Base-by-base conservation (phyloP, 768 basidiomycete genomes). In the Suillus decipiens region DNA sequence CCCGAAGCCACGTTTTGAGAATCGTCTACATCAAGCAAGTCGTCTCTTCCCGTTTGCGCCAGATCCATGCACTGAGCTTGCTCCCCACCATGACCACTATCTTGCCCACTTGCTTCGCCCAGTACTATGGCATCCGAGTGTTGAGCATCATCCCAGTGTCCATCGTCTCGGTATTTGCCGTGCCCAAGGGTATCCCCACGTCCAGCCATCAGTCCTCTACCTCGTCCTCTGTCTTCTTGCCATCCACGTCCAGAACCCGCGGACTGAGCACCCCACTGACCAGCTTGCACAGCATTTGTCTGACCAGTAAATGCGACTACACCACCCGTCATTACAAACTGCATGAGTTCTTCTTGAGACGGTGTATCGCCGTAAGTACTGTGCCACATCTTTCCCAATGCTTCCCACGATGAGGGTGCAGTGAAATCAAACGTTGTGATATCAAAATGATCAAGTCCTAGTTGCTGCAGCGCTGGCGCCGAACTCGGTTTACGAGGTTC, bases 321-420 rank as follows among this genome's bases (percentile, higher is more conserved):
- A 59, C 60, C 70, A 45, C 73, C 69, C 24, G 81, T 63, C 80
- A 89, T 81, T 65, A 90, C 81, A 71, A 88, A 90, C 74, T 86
- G 82, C 87, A 92, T 87, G 67, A 93, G 82, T 70, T 93, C 83
- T 69, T 92, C 88, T 69, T 88, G 87, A 62, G 89, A 82, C 34
- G 92, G 92, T 67, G 79, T 56, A 69, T 84, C 81, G 47, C 90
- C 89, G 74, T 89, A 76, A 59, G 89, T 88, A 61, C 81, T 79
- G 71, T 82, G 76, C 90, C 90, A 94, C 80, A 91, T 86, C 72
- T 85, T 86, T 73, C 89, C 89, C 63, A 95, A 84, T 62, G 84
- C 82, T 79, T 89, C 86, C 93, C 93, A 95, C 73, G 90, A 88
- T 59, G 84, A 75, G 60, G 93, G 84, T 50, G 83, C 80, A 34